Conservation (phyloP, 2,329 filamentous ascomycete species). For the Aspergillus neotritici region DNA sequence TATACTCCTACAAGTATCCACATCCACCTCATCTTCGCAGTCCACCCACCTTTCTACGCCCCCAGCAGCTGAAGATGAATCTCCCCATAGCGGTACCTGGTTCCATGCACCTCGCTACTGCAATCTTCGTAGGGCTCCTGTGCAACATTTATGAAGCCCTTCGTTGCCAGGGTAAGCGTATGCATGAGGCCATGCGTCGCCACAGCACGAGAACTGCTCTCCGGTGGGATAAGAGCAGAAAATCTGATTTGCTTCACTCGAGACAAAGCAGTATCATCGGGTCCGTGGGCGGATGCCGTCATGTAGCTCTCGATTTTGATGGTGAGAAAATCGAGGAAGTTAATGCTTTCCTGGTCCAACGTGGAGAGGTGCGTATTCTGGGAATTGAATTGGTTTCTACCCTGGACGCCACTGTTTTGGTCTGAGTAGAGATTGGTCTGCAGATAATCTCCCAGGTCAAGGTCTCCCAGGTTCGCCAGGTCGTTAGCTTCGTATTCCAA, state of each 20-base stretch:
- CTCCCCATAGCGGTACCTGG: slow-evolving; percentile 24
- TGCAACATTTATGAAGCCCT: slow-evolving; percentile 55
- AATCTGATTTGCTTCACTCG: slow-evolving; percentile 52
- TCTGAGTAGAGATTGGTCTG: slow-evolving; percentile 28
- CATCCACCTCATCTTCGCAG: background rate
- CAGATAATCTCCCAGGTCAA: slow-evolving; percentile 30
- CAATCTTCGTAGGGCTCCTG: slow-evolving; percentile 49
- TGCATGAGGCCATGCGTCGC: slow-evolving; percentile 74
- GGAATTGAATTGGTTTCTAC: no score
- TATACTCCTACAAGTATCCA: background rate
- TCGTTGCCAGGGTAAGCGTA: slow-evolving; percentile 64
- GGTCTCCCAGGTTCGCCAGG: slow-evolving; percentile 18
- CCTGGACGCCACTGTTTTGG: slow-evolving; percentile 6
- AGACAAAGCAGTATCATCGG: slow-evolving; percentile 2
- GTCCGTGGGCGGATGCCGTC: slow-evolving; percentile 11
- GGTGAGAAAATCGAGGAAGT: slow-evolving; percentile 58
- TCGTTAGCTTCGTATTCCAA: slow-evolving; percentile 20
- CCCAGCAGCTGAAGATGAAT: slow-evolving; percentile 22
- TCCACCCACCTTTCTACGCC: slow-evolving; percentile 4
- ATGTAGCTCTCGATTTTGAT: slow-evolving; percentile 39
- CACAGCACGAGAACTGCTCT: slow-evolving; percentile 51
- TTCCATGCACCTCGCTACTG: slow-evolving; percentile 16
- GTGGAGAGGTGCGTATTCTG: slow-evolving; percentile 23
- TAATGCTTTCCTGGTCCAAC: slow-evolving; percentile 55
- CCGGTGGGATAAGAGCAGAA: slow-evolving; percentile 60